A percentile compares a stretch with the other conserved stretches of the same genome.
phyloP scores from a whole-genome alignment of 176 grass and related monocot genomes.

The Alopecurus myosuroides region DNA sequence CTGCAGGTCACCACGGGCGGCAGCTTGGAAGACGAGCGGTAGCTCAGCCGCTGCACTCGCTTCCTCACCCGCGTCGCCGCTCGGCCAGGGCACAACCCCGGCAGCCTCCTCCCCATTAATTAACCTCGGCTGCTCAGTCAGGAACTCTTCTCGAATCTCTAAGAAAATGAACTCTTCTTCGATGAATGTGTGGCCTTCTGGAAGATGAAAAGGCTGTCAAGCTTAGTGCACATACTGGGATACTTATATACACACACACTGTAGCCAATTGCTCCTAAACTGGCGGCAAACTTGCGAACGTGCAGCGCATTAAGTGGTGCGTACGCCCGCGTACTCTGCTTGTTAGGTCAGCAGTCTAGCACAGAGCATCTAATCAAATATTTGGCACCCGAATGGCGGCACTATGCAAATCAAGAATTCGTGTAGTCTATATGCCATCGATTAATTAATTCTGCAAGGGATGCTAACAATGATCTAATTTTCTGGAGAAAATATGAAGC shows the following conservation, averaged over 20 bases:
- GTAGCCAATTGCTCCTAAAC: background rate
- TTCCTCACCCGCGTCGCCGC: constrained; percentile 31
- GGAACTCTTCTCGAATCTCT: background rate
- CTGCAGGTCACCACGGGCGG: background rate
- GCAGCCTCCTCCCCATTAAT: constrained; percentile 35
- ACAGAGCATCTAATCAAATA: background rate
- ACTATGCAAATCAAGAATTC: too few relatives aligned
- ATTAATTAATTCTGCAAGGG: background rate
- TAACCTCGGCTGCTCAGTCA: background rate
- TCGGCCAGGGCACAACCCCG: constrained; percentile 10
- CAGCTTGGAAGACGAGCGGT: background rate
- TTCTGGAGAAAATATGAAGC: background rate
- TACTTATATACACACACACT: background rate
- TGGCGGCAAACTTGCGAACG: constrained; percentile 4
- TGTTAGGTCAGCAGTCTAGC: background rate
- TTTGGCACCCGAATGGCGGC: too few relatives aligned
- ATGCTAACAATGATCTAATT: background rate
- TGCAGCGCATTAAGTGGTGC: constrained; percentile 12
- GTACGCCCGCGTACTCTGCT: too few relatives aligned
- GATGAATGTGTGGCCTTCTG: background rate
- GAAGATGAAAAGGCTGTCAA: too few relatives aligned
- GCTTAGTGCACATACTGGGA: background rate
- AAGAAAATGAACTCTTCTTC: background rate
- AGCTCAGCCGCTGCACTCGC: constrained; percentile 13
- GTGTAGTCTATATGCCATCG: background rate